Evolutionary conservation across 2,329 filamentous ascomycete genomes (phyloP).

Genomic region (Exophiala sp.): DNA sequence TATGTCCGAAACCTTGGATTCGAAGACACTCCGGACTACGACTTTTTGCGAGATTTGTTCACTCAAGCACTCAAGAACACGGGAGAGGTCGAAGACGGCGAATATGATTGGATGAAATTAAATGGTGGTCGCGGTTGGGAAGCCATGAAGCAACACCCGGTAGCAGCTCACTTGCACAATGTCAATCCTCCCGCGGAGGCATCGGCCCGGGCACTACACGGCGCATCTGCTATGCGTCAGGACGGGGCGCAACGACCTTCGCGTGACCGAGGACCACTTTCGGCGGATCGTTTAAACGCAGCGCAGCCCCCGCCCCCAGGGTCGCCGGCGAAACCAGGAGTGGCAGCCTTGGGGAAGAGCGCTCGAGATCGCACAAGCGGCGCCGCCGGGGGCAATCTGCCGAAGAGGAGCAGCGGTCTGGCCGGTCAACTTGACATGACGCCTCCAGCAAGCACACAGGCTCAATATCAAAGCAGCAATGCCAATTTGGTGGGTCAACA

Average conservation of each 20-base stretch:
- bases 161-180: constrained; percentile 74
- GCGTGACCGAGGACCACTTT: constrained; percentile 63
- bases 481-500: constrained; percentile 71
- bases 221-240: constrained; percentile 48
- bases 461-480: constrained; percentile 94
- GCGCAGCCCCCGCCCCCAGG: constrained; percentile 78
- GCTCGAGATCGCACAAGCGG: constrained; percentile 68
- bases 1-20: constrained; percentile 98
- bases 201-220: constrained; percentile 80
- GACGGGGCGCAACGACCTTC: constrained; percentile 40
- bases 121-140: constrained; percentile 93
- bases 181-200: constrained; percentile 74
- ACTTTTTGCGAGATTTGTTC: constrained; percentile 93
- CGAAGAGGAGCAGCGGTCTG: constrained; percentile 31
- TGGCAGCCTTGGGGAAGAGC: constrained; percentile 57
- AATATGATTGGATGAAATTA: constrained; percentile 99
- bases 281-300: constrained; percentile 87
- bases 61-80: constrained; percentile 93
- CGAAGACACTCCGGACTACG: constrained; percentile 97
- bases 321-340: constrained; percentile 74
- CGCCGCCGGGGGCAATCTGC: constrained; percentile 49
- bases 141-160: constrained; percentile 66
- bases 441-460: constrained; percentile 85
- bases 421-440: constrained; percentile 62
- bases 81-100: constrained; percentile 92